Evolutionary conservation across 352 stramenopile genomes (phyloP).

Genomic region (Pythium angustatum): DNA sequence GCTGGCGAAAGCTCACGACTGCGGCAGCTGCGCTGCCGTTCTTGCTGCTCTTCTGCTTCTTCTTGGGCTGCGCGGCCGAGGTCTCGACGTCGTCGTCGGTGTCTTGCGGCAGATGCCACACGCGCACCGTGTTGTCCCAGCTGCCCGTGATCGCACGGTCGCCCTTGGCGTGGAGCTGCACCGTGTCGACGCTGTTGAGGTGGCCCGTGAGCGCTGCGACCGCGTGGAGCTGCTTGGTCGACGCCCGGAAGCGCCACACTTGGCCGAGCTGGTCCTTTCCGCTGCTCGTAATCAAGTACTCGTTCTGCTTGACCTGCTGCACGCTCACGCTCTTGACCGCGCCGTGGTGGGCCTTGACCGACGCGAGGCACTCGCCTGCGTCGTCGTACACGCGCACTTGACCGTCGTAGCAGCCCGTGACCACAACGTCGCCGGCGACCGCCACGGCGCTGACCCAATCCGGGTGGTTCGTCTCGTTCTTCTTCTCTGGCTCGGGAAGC

Average conservation of each 20-base stretch:
- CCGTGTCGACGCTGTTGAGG: slow-evolving; percentile 79
- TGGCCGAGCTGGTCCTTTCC: slow-evolving; percentile 79
- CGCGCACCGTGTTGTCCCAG: slow-evolving; percentile 86
- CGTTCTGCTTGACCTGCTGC: slow-evolving; percentile 35
- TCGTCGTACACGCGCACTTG: slow-evolving; percentile 78
- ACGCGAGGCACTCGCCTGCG: slow-evolving; percentile 47
- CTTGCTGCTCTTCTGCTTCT: slow-evolving; percentile 66
- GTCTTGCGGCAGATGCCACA: slow-evolving; percentile 49
- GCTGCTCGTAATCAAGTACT: slow-evolving; percentile 70
- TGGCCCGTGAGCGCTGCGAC: slow-evolving; percentile 66
- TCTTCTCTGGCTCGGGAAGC: slow-evolving; percentile 67
- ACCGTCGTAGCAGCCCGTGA: slow-evolving; percentile 87
- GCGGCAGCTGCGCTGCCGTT: slow-evolving; percentile 24
- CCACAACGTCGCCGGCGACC: slow-evolving; percentile 46
- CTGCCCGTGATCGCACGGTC: slow-evolving; percentile 66
- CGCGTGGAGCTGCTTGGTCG: slow-evolving; percentile 43
- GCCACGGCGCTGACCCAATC: slow-evolving; percentile 88
- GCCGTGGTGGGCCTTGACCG: slow-evolving; percentile 76
- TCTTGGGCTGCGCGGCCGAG: slow-evolving; percentile 43
- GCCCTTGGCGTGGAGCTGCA: slow-evolving; percentile 37
- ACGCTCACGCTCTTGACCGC: slow-evolving; percentile 70
- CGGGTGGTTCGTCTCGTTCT: slow-evolving; percentile 66
- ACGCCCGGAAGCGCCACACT: slow-evolving; percentile 55
- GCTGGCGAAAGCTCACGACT: slow-evolving; percentile 60
- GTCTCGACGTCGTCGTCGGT: slow-evolving; percentile 19